Percentiles rank a stretch among this genome's conserved stretches.
Evolutionary conservation across 345 rosid genomes (phyloP).

Genomic region (Lumnitzera racemosa): DNA sequence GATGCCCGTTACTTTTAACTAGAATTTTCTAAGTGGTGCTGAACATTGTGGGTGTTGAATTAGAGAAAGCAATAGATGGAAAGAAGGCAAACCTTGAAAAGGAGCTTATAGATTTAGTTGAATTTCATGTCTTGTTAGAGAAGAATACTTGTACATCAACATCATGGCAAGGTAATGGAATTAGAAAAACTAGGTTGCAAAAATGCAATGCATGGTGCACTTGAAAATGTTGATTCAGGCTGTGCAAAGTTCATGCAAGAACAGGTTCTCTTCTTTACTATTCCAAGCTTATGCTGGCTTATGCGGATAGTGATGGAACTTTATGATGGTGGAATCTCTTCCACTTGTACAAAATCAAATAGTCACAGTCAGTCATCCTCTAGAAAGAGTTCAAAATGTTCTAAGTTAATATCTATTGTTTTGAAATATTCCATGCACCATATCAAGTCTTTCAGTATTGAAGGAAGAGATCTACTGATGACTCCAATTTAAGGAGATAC

Average conservation of each 20-base stretch:
- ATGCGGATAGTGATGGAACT: constrained; percentile 30
- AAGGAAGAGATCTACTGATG: constrained; percentile 45
- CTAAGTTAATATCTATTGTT: constrained; percentile 33
- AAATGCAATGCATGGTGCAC: constrained; percentile 20
- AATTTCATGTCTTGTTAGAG: constrained; percentile 38
- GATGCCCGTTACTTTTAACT: constrained; percentile 34
- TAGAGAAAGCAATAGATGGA: constrained; percentile 49
- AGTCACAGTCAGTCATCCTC: constrained; percentile 39
- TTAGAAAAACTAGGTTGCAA: constrained; percentile 35
- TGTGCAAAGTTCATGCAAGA: constrained; percentile 27
- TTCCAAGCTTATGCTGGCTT: constrained; percentile 61
- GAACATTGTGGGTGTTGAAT: constrained; percentile 40
- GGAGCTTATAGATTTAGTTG: constrained; percentile 49
- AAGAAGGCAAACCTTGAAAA: constrained; percentile 44
- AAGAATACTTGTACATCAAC: constrained; percentile 20
- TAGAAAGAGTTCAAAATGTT: constrained; percentile 30
- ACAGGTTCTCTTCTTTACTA: constrained; percentile 45
- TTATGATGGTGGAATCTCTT: constrained; percentile 20
- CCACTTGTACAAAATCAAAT: constrained; percentile 31
- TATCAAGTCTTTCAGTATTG: constrained; percentile 34
- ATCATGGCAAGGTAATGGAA: constrained; percentile 32
- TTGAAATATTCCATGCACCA: constrained; percentile 49
- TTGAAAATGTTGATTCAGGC: constrained; percentile 24
- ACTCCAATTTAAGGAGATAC: constrained; percentile 53
- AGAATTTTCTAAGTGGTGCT: constrained; percentile 61